Base-by-base conservation (phyloP, 1,284 basidiomycete genomes). In the Ustilago vetiveriae region DNA sequence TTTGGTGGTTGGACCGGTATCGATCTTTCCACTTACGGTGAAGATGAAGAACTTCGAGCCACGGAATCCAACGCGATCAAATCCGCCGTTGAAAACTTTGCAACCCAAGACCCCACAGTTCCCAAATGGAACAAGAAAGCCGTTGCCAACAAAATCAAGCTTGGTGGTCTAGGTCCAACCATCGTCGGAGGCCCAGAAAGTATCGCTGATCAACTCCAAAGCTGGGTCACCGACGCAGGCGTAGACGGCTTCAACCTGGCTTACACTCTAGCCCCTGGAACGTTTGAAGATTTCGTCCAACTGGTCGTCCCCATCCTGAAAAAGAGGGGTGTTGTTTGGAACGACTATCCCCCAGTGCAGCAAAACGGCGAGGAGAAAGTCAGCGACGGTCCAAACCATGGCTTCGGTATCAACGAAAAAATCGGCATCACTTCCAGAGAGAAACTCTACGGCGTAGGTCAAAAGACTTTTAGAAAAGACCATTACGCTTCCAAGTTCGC, bases 1-100 rank as follows among this genome's bases (percentile, higher is more conserved):
- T 80, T 82, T 43, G 82, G 81, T 6, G 81, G 82, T 1, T 80
- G 78, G 79, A 79, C 76, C 4, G 79, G 79, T 0, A 69, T 76
- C 22, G 76, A 81, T 46, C 68, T 79, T 3, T 50, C 55, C 5
- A 54, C 57, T 3, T 81, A 75, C 44, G 51, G 27, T 13, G 68
- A 74, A 4, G 75, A 80, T 32, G 78, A 80, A 50, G 78, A 80
- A 51, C 64, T 80, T 9, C 69, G 73, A 9, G 48, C 54, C 0
- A 59, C 58, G 3, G 65, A 72, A 37, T 43, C 39, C 51, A 80
- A 79, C 41, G 78, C 77, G 1, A 80, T 80, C 67, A 79, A 80
- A 37, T 70, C 64, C 3, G 74, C 77, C 39, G 70, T 79, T 22
- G 74, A 78, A 24, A 73, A 73, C 22, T 79, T 78, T 32, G 73